A percentile compares a stretch with the other conserved stretches of the same genome.
Evolutionary conservation across 1,284 basidiomycete genomes (phyloP).

Genomic region (Moesziomyces sp.): DNA sequence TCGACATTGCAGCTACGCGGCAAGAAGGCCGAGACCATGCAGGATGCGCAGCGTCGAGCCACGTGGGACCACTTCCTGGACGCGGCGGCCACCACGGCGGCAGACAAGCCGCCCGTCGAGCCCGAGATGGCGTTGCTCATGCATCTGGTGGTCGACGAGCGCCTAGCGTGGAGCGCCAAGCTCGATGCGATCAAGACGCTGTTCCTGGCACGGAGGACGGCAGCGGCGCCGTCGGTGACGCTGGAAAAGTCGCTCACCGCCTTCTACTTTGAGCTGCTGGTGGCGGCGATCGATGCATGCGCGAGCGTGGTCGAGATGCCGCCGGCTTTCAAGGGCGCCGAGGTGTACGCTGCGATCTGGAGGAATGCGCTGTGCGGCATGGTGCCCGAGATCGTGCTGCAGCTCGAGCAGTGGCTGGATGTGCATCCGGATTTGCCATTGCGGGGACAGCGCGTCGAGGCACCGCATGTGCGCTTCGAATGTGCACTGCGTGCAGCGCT

Average conservation of each 20-base stretch:
- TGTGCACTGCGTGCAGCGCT: slow-evolving; percentile 27
- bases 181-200: slow-evolving; percentile 42
- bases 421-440: slow-evolving; percentile 23
- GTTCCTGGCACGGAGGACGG: slow-evolving; percentile 30
- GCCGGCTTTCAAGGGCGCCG: slow-evolving; percentile 25
- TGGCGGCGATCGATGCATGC: slow-evolving; percentile 41
- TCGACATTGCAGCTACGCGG: slow-evolving; percentile 1
- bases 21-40: slow-evolving; percentile 28
- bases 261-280: slow-evolving; percentile 45
- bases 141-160: slow-evolving; percentile 31
- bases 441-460: slow-evolving; percentile 28
- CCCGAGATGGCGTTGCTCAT: slow-evolving; percentile 42
- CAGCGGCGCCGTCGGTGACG: slow-evolving; percentile 31
- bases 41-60: slow-evolving; percentile 29
- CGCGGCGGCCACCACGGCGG: slow-evolving; percentile 10
- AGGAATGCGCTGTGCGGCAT: slow-evolving; percentile 42
- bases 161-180: slow-evolving; percentile 28
- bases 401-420: slow-evolving; percentile 51
- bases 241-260: slow-evolving; percentile 43
- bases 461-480: slow-evolving; percentile 42
- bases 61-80: slow-evolving; percentile 45
- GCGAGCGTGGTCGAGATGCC: slow-evolving; percentile 35
- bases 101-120: slow-evolving; percentile 20
- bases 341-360: slow-evolving; percentile 40
- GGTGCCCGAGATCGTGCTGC: slow-evolving; percentile 39